Evolutionary conservation across 176 grass and related monocot genomes (phyloP), one percentile per base, ranked within the genome.

Genomic region (Triticum timopheevii): DNA sequence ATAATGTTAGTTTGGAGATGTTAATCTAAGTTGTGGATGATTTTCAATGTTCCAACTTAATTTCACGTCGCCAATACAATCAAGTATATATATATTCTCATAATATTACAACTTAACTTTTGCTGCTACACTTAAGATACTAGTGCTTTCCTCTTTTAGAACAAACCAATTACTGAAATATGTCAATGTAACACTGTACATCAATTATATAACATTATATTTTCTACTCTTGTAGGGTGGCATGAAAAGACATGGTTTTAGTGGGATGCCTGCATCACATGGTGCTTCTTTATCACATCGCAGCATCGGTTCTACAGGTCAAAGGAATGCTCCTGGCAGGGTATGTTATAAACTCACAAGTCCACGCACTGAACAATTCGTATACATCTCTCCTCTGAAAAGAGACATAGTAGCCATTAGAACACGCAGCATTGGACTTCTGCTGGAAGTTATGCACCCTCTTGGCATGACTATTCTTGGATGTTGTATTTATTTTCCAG

Each of bases 281-380:
- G 97, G 97, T 89, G 90, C 97, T 81, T 99, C 97, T 80, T 86
- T 93, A 75, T 94, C 97, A 62, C 97, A 99, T 91, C 92, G 97
- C 25, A 99, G 94, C 70, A 90, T 91, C 0, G 97, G 97, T 25
- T 99, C 97, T 83, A 99, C 97, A 61, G 97, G 97, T 84, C 97
- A 99, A 90, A 94, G 97, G 84, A 94, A 99, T 90, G 85, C 93
- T 87, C 87, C 97, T 83, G 97, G 97, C 78, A 99, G 88, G 97
- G 97, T 99, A 94, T 80, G 85, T 73, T 56, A 77, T 85, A 19
- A 54, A 58, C 44, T 84, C 49, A 65, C 65, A 2, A 83, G 20
- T 88, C 61, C 65, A 82, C 83, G 8, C 67, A 82, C 20, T 68
- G 67, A 74, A 78, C 22, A 76, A 79, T 76, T 77, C 10, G 27